A percentile compares a stretch with the other conserved stretches of the same genome.
phyloP scores from a whole-genome alignment of 75 land plant genomes.

The Gnetum montanum region DNA sequence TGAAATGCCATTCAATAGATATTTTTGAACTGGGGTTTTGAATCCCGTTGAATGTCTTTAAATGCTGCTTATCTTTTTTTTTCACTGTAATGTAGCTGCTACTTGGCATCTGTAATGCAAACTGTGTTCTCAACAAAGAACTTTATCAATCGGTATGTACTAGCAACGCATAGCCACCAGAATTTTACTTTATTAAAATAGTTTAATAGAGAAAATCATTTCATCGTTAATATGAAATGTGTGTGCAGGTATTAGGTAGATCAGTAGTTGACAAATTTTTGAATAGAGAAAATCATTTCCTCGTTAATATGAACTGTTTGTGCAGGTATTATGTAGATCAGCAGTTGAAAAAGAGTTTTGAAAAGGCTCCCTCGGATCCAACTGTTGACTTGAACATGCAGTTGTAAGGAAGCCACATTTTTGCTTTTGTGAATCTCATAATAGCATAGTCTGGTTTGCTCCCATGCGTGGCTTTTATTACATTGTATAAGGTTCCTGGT shows the following conservation, averaged over 20 bases:
- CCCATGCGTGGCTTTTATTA: neutral
- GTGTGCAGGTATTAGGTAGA: no score
- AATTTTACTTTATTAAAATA: no score
- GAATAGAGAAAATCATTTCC: no score
- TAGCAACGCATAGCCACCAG: no score
- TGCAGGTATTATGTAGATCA: conserved; percentile 56
- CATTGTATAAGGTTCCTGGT: no score
- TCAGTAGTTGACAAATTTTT: no score
- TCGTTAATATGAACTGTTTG: no score
- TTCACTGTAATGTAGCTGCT: conserved; percentile 68
- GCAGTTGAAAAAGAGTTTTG: conserved; percentile 61
- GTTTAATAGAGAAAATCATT: no score
- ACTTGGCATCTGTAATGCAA: conserved; percentile 95
- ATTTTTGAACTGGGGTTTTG: conserved; percentile 1
- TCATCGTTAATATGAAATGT: no score
- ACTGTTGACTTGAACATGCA: conserved; percentile 89
- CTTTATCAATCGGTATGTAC: conserved; percentile 55
- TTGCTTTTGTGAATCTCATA: neutral
- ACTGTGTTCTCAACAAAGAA: conserved; percentile 72
- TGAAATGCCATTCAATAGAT: neutral
- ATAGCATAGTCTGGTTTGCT: neutral
- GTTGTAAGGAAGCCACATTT: conserved; percentile 40
- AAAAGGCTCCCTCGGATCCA: conserved; percentile 93
- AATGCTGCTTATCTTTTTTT: neutral
- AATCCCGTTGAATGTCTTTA: neutral